Percentiles rank a stretch among this genome's conserved stretches.
phyloP scores from a whole-genome alignment of 805 yeast species.

The Yamadazyma paraphyllophila region DNA sequence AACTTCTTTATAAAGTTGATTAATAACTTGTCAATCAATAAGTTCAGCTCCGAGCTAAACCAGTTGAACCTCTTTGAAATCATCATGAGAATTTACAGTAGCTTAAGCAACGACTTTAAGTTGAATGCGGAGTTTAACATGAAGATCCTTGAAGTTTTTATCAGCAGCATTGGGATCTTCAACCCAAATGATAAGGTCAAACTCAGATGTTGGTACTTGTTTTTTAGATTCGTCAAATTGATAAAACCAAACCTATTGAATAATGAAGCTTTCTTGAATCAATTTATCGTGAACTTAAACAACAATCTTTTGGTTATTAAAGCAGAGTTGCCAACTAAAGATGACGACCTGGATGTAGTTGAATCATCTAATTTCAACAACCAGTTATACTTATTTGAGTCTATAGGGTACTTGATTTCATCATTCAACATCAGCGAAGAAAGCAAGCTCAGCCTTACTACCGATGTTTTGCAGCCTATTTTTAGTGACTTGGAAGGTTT shows the following conservation, averaged over 20 bases:
- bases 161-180: constrained; percentile 79
- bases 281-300: constrained; percentile 53
- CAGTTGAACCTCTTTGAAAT: constrained; percentile 83
- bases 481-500: constrained; percentile 69
- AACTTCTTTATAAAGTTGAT: constrained; percentile 59
- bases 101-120: constrained; percentile 42
- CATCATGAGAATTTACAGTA: constrained; percentile 71
- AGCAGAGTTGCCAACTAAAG: constrained; percentile 53
- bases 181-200: constrained; percentile 72
- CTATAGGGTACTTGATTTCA: constrained; percentile 73
- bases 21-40: constrained; percentile 42
- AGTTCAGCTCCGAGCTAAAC: constrained; percentile 72
- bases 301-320: constrained; percentile 58
- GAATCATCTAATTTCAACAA: constrained; percentile 60
- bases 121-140: constrained; percentile 37
- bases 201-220: constrained; percentile 85
- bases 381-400: constrained; percentile 82
- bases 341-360: constrained; percentile 53
- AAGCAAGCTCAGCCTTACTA: constrained; percentile 49
- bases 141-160: constrained; percentile 71
- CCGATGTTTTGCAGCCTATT: constrained; percentile 69
- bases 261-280: constrained; percentile 45
- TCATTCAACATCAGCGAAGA: constrained; percentile 33
- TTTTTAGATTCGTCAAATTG: constrained; percentile 75
- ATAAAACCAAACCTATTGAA: constrained; percentile 58